Conservation (phyloP, 2,329 filamentous ascomycete genomes). For the Lasiodiplodia hormozganensis region DNA sequence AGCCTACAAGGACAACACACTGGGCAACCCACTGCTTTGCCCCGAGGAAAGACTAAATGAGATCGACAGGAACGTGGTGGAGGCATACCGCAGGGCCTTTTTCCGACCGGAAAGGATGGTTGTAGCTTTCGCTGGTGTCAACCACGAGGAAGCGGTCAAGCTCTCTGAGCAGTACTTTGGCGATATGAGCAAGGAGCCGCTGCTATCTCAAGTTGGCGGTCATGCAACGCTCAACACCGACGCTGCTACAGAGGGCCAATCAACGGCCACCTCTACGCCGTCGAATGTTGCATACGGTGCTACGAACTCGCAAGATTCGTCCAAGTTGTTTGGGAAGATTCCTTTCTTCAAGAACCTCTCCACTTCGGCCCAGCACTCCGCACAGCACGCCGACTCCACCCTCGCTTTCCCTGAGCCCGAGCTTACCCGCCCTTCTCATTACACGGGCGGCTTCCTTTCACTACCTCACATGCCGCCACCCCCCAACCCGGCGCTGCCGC, state of each 20-base stretch:
- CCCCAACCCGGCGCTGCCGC: constrained; percentile 76
- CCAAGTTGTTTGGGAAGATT: constrained; percentile 78
- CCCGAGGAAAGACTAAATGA: constrained; percentile 79
- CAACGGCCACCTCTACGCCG: constrained; percentile 29
- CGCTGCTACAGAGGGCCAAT: constrained; percentile 35
- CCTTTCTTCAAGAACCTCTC: constrained; percentile 91
- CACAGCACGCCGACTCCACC: constrained; percentile 40
- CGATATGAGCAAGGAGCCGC: constrained; percentile 72
- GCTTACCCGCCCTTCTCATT: constrained; percentile 73
- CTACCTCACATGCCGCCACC: constrained; percentile 82
- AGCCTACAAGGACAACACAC: constrained; percentile 93
- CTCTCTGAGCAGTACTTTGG: constrained; percentile 88
- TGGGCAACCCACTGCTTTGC: constrained; percentile 92
- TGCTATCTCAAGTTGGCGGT: constrained; percentile 62
- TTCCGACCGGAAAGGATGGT: constrained; percentile 92
- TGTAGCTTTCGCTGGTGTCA: constrained; percentile 90
- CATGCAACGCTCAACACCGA: constrained; percentile 52
- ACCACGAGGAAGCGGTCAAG: constrained; percentile 79
- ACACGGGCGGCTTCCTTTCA: constrained; percentile 92
- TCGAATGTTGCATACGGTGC: constrained; percentile 14
- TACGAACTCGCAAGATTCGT: constrained; percentile 58
- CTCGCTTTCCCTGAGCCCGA: constrained; percentile 57
- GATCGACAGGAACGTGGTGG: constrained; percentile 77
- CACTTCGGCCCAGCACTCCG: constrained; percentile 72
- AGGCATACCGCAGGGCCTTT: constrained; percentile 81